phyloP scores from a whole-genome alignment of 169 alveolate genomes.

The Cryptosporidium canis region DNA sequence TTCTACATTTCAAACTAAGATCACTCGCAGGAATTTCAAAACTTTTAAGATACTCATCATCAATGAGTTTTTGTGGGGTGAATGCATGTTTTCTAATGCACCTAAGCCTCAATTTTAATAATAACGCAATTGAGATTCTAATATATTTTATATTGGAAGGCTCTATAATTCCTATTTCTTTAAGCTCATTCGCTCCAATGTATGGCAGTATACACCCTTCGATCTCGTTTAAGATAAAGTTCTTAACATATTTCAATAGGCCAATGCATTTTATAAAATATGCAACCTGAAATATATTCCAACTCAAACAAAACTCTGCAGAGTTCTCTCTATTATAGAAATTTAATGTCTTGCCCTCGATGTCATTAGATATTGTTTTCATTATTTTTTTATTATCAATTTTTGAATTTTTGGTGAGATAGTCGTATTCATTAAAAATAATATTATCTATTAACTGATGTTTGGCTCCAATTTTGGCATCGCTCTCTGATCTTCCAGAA shows the following conservation, averaged over 20 bases:
- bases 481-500: background rate
- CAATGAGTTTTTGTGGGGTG: constrained; percentile 55
- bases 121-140: constrained; percentile 59
- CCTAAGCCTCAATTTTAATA: constrained; percentile 76
- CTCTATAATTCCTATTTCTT: constrained; percentile 75
- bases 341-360: constrained; percentile 10
- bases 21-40: constrained; percentile 76
- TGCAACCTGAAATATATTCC: constrained; percentile 77
- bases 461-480: background rate
- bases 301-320: constrained; percentile 76
- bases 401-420: background rate
- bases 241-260: constrained; percentile 72
- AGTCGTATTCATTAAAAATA: background rate
- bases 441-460: background rate
- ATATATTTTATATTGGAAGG: constrained; percentile 70
- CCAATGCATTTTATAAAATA: constrained; percentile 76
- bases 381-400: constrained; percentile 5
- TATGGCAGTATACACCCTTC: constrained; percentile 78
- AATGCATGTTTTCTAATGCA: constrained; percentile 72
- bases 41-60: constrained; percentile 50
- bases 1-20: constrained; percentile 73
- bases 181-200: constrained; percentile 71
- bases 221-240: constrained; percentile 73
- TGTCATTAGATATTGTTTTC: constrained; percentile 13
- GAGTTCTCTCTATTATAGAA: constrained; percentile 6